phyloP scores from a whole-genome alignment of 1,284 basidiomycete genomes.

The Ganoderma meredithae region DNA sequence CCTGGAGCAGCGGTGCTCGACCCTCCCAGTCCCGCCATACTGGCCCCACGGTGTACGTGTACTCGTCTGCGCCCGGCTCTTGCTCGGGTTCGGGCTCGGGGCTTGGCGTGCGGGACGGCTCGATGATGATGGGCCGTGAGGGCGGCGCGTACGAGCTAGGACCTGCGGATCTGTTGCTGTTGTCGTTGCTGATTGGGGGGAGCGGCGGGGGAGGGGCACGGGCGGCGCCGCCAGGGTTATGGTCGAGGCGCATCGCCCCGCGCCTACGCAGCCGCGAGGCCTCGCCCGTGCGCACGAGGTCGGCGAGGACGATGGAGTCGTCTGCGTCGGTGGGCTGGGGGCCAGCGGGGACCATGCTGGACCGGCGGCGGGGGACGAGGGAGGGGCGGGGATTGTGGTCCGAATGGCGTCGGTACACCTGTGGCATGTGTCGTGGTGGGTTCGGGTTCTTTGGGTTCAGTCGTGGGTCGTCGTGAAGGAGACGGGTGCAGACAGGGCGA shows the following conservation, averaged over 20 bases:
- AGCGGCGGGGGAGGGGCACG: conserved; percentile 15
- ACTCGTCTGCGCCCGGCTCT: conserved; percentile 31
- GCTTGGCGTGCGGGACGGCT: conserved; percentile 45
- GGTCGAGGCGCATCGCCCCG: conserved; percentile 73
- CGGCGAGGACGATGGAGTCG: conserved; percentile 72
- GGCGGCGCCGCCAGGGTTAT: conserved; percentile 35
- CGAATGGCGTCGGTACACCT: conserved; percentile 38
- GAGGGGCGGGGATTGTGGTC: conserved; percentile 34
- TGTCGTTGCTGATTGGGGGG: neutral
- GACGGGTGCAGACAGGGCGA: conserved; percentile 2
- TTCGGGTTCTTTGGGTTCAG: neutral
- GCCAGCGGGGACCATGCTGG: conserved; percentile 28
- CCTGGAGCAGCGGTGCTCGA: conserved; percentile 6
- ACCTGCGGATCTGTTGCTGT: conserved; percentile 10
- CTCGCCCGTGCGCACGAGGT: conserved; percentile 73
- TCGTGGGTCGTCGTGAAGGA: conserved; percentile 20
- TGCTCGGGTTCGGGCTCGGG: conserved; percentile 26
- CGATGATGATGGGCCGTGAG: conserved; percentile 31
- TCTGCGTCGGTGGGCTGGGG: conserved; percentile 56
- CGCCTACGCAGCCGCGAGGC: conserved; percentile 73
- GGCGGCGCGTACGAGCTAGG: conserved; percentile 27
- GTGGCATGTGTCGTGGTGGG: conserved; percentile 33
- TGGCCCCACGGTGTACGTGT: conserved; percentile 30
- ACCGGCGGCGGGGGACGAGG: conserved; percentile 34
- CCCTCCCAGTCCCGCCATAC: conserved; percentile 36